phyloP scores from a whole-genome alignment of 768 basidiomycete genomes.

The Suillus weaverae region DNA sequence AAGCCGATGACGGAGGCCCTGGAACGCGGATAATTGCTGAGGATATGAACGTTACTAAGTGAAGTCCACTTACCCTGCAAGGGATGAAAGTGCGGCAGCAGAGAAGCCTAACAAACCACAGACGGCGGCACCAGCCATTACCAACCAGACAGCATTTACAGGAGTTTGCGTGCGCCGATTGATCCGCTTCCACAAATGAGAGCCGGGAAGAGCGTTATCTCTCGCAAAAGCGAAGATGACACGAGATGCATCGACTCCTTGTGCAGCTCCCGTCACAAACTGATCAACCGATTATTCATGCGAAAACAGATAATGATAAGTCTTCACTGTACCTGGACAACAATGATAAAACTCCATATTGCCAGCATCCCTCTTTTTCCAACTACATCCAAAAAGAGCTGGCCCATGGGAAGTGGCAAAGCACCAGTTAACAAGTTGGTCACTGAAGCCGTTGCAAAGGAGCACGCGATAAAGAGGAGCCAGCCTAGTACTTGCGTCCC shows the following conservation, averaged over 20 bases:
- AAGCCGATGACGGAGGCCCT: slow-evolving; percentile 73
- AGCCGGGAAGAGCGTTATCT: slow-evolving; percentile 73
- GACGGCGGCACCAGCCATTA: slow-evolving; percentile 54
- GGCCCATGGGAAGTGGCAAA: slow-evolving; percentile 70
- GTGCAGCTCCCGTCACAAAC: slow-evolving; percentile 75
- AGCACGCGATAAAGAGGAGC: slow-evolving; percentile 64
- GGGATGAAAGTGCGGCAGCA: slow-evolving; percentile 57
- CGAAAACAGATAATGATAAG: not conserved
- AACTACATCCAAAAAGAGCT: slow-evolving; percentile 62
- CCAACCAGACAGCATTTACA: slow-evolving; percentile 76
- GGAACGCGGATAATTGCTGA: slow-evolving; percentile 4
- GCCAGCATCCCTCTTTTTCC: slow-evolving; percentile 72
- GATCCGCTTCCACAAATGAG: slow-evolving; percentile 66
- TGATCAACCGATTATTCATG: slow-evolving; percentile 20
- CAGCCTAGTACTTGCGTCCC: slow-evolving; percentile 63
- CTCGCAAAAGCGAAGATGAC: slow-evolving; percentile 76
- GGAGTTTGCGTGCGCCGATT: slow-evolving; percentile 63
- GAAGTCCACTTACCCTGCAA: slow-evolving; percentile 53
- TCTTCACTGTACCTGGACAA: slow-evolving; percentile 46
- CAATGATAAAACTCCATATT: slow-evolving; percentile 70
- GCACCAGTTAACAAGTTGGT: slow-evolving; percentile 45
- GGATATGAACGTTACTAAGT: not conserved
- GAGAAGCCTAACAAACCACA: slow-evolving; percentile 71
- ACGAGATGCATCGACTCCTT: slow-evolving; percentile 72
- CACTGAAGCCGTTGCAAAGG: slow-evolving; percentile 62